Percentiles rank a stretch among this genome's conserved stretches.
These are phyloP conservation scores for Penicillium coprophilum DNA, from an alignment of 495 filamentous ascomycete species.

Conservation along the genomic window DNA sequence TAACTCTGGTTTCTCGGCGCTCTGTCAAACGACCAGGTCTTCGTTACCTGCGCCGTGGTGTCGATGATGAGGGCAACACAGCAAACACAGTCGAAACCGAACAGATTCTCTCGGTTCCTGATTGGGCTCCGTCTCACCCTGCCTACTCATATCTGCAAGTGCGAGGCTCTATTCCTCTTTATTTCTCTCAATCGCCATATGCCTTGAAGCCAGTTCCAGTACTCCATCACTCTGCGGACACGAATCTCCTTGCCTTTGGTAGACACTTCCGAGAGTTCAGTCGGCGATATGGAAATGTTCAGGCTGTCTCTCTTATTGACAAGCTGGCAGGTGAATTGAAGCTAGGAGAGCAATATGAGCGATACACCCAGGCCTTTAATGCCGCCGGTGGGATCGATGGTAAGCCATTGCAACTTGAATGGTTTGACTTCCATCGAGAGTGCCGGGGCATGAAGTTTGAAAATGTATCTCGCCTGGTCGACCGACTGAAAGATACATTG, in stretches of 20 bases:
- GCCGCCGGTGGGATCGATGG: slow-evolving; percentile 55
- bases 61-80: slow-evolving; percentile 81
- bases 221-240: slow-evolving; percentile 70
- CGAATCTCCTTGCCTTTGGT: slow-evolving; percentile 74
- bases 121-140: slow-evolving; percentile 60
- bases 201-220: slow-evolving; percentile 85
- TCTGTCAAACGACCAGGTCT: slow-evolving; percentile 82
- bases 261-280: slow-evolving; percentile 71
- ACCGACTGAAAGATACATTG: slow-evolving; percentile 62
- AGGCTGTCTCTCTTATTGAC: slow-evolving; percentile 83
- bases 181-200: slow-evolving; percentile 91
- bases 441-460: slow-evolving; percentile 98
- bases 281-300: slow-evolving; percentile 68
- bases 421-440: slow-evolving; percentile 92
- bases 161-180: slow-evolving; percentile 85
- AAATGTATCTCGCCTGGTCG: slow-evolving; percentile 77
- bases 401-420: slow-evolving; percentile 68
- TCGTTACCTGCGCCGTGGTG: slow-evolving; percentile 85
- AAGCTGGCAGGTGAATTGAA: slow-evolving; percentile 76
- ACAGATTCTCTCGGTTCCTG: slow-evolving; percentile 73
- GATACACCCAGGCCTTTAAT: slow-evolving; percentile 61
- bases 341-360: slow-evolving; percentile 74
- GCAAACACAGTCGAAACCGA: slow-evolving; percentile 95
- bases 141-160: slow-evolving; percentile 82
- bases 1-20: slow-evolving; percentile 85